phyloP scores from a whole-genome alignment of 257 asterid species.

The Cinchona pubescens region DNA sequence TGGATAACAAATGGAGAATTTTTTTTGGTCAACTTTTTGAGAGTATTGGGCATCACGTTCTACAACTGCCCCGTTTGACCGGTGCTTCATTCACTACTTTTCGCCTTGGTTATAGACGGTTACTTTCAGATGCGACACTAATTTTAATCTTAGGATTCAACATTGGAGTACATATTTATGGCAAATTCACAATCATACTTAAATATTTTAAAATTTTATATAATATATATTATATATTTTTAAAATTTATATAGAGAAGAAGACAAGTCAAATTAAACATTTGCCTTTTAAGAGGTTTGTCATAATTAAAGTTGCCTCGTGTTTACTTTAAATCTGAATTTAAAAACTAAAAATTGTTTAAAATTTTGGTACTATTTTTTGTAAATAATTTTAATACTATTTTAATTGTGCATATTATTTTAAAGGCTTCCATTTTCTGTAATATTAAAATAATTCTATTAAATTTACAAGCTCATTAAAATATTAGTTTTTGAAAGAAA shows the following conservation, averaged over 20 bases:
- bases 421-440: not conserved
- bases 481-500: too few relatives aligned
- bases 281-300: not conserved
- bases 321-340: too few relatives aligned
- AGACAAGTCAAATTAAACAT: too few relatives aligned
- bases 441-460: too few relatives aligned
- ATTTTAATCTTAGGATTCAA: not conserved
- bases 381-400: too few relatives aligned
- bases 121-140: not conserved
- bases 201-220: too few relatives aligned
- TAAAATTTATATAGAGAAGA: too few relatives aligned
- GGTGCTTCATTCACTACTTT: not conserved
- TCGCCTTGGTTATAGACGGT: not conserved
- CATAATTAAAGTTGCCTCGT: not conserved
- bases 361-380: too few relatives aligned
- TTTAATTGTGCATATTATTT: not conserved
- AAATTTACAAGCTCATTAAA: not conserved
- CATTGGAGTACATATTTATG: too few relatives aligned
- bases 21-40: not conserved
- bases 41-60: slow-evolving; percentile 6
- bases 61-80: not conserved
- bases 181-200: too few relatives aligned
- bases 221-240: too few relatives aligned
- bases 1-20: not conserved
- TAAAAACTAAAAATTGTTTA: too few relatives aligned